Percentiles rank a stretch among this genome's conserved stretches.
These are phyloP conservation scores for Lagenidium sp. DNA, from an alignment of 352 stramenopile species.

Conservation along the genomic window DNA sequence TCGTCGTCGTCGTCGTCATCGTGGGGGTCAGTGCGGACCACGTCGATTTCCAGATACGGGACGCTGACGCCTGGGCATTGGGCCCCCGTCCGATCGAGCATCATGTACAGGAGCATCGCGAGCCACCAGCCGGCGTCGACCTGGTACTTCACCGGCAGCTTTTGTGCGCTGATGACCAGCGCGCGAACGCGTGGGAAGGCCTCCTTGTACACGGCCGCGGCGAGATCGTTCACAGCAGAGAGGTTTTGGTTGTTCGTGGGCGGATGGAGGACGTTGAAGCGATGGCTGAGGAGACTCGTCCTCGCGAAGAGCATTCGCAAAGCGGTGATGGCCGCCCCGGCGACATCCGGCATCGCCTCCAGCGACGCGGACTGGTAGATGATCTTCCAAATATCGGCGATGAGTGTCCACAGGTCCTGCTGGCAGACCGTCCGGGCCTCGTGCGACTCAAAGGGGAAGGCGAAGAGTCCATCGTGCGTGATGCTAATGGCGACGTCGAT, in stretches of 20 bases:
- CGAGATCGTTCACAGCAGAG: constrained; percentile 55
- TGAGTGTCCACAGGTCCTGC: constrained; percentile 68
- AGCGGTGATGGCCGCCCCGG: constrained; percentile 39
- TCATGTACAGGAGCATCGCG: constrained; percentile 69
- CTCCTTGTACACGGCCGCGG: constrained; percentile 55
- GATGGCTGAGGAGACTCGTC: constrained; percentile 23
- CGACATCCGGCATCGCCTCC: constrained; percentile 8
- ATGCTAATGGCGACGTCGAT: constrained; percentile 39
- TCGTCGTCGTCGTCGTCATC: constrained; percentile 33
- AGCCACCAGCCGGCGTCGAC: constrained; percentile 53
- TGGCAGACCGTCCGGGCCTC: constrained; percentile 73
- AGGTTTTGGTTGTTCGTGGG: constrained; percentile 2
- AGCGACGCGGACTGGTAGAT: constrained; percentile 58
- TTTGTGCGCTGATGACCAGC: constrained; percentile 30
- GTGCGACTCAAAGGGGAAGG: constrained; percentile 79
- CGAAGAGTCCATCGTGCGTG: constrained; percentile 42
- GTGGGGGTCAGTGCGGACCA: constrained; percentile 8
- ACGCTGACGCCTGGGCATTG: constrained; percentile 54
- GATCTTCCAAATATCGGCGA: constrained; percentile 75
- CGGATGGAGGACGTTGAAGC: constrained; percentile 21
- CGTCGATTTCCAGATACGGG: constrained; percentile 63
- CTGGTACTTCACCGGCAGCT: constrained; percentile 47
- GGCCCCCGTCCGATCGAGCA: constrained; percentile 73
- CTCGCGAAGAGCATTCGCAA: constrained; percentile 53
- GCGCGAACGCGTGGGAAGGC: constrained; percentile 43